Percentiles rank a stretch among this genome's conserved stretches.
Evolutionary conservation across 1,284 basidiomycete species (phyloP).

Genomic region (Papiliotrema laurentii): DNA sequence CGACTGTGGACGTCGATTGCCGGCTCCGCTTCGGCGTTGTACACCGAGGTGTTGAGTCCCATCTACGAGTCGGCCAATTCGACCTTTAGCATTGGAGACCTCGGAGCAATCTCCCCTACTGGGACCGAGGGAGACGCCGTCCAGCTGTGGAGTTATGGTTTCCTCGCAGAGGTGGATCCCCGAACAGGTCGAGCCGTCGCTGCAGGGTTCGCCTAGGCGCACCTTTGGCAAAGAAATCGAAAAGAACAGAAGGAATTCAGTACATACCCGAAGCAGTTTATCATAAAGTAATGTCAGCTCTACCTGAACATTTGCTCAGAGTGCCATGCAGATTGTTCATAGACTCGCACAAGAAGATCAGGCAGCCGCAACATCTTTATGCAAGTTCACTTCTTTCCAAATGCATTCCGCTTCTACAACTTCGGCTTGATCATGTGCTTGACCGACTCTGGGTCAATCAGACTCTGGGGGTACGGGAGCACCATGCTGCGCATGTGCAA

Average conservation of each 20-base stretch:
- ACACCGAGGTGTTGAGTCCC: conserved; percentile 39
- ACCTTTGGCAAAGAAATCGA: background rate
- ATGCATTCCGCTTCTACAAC: conserved; percentile 3
- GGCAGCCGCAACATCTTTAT: no score
- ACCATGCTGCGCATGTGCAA: conserved; percentile 28
- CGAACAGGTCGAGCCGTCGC: conserved; percentile 27
- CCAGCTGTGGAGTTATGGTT: conserved; percentile 47
- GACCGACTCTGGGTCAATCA: conserved; percentile 42
- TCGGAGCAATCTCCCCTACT: conserved; percentile 32
- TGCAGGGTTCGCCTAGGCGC: conserved; percentile 13
- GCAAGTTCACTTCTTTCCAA: no score
- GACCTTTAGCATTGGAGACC: conserved; percentile 37
- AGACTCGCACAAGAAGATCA: no score
- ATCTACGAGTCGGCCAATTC: conserved; percentile 22
- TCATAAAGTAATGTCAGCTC: background rate
- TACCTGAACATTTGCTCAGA: background rate
- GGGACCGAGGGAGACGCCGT: conserved; percentile 48
- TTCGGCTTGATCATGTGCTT: conserved; percentile 18
- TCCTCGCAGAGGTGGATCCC: conserved; percentile 43
- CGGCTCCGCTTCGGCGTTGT: conserved; percentile 38
- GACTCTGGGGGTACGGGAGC: conserved; percentile 41
- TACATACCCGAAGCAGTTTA: background rate
- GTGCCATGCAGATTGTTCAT: background rate
- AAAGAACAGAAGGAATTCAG: background rate
- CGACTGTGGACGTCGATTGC: conserved; percentile 49